Evolutionary conservation across 2,329 filamentous ascomycete species (phyloP).

Genomic region (Apiospora marii): DNA sequence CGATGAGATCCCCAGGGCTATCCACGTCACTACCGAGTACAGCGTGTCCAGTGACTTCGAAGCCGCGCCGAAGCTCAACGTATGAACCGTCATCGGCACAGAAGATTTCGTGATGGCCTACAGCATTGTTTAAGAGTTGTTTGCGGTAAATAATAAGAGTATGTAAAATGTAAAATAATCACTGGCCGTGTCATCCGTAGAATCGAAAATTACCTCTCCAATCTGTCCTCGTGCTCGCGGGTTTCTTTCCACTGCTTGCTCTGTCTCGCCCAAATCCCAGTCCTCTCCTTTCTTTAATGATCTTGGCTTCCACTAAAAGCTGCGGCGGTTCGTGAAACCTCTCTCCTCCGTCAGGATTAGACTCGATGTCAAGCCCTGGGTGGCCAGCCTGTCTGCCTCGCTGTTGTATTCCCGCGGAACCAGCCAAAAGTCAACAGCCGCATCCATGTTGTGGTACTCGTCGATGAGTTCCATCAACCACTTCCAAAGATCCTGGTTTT

Average conservation of each 20-base stretch:
- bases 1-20: not conserved
- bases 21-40: not conserved
- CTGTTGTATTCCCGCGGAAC: slow-evolving; percentile 53
- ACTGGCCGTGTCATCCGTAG: not conserved
- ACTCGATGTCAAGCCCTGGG: not conserved
- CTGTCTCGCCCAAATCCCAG: not conserved
- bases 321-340: not conserved
- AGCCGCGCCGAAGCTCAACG: not conserved
- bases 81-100: not conserved
- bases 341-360: not conserved
- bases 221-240: not conserved
- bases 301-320: too few relatives aligned
- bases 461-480: slow-evolving; percentile 51
- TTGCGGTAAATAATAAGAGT: not conserved
- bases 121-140: not conserved
- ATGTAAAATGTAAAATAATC: not conserved
- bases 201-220: not conserved
- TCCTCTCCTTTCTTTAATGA: not conserved
- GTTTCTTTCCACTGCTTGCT: not conserved
- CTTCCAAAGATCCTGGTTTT: slow-evolving; percentile 62
- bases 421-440: slow-evolving; percentile 55
- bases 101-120: too few relatives aligned
- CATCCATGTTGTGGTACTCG: slow-evolving; percentile 34
- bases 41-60: not conserved
- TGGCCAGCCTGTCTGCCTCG: slow-evolving; percentile 44